Evolutionary conservation across 345 rosid species (phyloP).

Genomic region (Noccaea bulbosa): DNA sequence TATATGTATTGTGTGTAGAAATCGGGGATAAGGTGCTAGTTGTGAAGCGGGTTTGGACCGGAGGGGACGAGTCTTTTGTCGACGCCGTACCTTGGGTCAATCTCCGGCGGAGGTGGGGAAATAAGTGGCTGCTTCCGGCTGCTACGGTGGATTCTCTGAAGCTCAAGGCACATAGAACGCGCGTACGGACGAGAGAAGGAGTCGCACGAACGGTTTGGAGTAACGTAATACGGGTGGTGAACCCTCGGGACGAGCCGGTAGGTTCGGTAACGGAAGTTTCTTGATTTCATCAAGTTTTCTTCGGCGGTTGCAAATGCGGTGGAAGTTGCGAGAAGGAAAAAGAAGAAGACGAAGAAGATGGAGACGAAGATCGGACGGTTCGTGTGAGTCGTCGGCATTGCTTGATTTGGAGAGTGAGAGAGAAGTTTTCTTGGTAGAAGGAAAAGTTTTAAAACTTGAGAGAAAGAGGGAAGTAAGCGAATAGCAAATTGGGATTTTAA

Average conservation of each 20-base stretch:
- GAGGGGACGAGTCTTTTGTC: constrained; percentile 89
- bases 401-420: constrained; percentile 5
- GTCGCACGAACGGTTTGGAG: constrained; percentile 40
- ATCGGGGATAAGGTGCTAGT: constrained; percentile 38
- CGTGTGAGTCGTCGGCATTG: constrained; percentile 26
- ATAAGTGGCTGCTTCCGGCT: constrained; percentile 29
- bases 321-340: constrained; percentile 17
- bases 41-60: constrained; percentile 93
- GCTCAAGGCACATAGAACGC: constrained; percentile 45
- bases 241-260: constrained; percentile 16
- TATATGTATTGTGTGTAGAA: constrained; percentile 22
- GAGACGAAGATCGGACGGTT: constrained; percentile 32
- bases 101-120: constrained; percentile 48
- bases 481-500: constrained; percentile 35
- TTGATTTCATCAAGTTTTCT: constrained; percentile 26
- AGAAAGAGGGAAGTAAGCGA: constrained; percentile 30
- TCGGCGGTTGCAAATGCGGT: not conserved
- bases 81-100: constrained; percentile 79
- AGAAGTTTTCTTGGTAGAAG: constrained; percentile 11
- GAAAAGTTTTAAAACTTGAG: constrained; percentile 25
- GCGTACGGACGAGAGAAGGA: constrained; percentile 43
- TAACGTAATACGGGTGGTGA: constrained; percentile 37
- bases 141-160: constrained; percentile 40
- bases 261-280: constrained; percentile 23
- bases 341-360: constrained; percentile 25